phyloP scores from a whole-genome alignment of 1,284 basidiomycete genomes.

The Prillingera fragicola region DNA sequence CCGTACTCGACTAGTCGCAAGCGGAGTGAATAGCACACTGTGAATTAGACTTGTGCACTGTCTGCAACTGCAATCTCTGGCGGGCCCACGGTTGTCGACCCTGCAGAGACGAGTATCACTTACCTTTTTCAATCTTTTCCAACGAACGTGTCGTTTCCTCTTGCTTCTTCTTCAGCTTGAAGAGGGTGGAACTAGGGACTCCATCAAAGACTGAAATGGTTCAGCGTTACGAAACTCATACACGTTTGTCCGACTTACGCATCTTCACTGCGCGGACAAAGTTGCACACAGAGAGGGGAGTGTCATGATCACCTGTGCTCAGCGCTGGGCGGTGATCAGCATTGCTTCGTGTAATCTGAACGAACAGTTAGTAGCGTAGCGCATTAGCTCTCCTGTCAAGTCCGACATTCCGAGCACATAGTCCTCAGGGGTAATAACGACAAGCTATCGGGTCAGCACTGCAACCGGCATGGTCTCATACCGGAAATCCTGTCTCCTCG shows the following conservation, averaged over 20 bases:
- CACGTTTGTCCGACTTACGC: slow-evolving; percentile 52
- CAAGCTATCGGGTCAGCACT: slow-evolving; percentile 22
- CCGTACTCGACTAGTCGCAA: slow-evolving; percentile 45
- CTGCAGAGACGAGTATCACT: slow-evolving; percentile 29
- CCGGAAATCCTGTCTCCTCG: slow-evolving; percentile 13
- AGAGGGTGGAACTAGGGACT: slow-evolving; percentile 27
- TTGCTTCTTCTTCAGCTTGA: slow-evolving; percentile 77
- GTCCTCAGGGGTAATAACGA: slow-evolving; percentile 72
- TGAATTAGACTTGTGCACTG: too few species aligned
- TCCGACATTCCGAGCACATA: slow-evolving; percentile 91
- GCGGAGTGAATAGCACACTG: slow-evolving; percentile 47
- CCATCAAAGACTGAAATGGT: slow-evolving; percentile 31
- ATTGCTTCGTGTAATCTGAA: neutral
- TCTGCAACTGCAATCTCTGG: too few species aligned
- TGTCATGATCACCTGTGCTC: slow-evolving; percentile 63
- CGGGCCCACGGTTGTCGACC: too few species aligned
- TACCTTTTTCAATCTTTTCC: slow-evolving; percentile 91
- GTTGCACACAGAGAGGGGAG: slow-evolving; percentile 63
- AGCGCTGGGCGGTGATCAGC: slow-evolving; percentile 40
- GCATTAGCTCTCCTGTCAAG: slow-evolving; percentile 92
- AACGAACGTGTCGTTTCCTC: slow-evolving; percentile 75
- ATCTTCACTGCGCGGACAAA: slow-evolving; percentile 76
- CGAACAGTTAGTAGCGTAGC: slow-evolving; percentile 68
- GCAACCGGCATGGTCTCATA: too few species aligned
- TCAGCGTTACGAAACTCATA: neutral